These are phyloP conservation scores for Sodiomyces alkalinus DNA, from an alignment of 2,329 filamentous ascomycete species.

Conservation along the genomic window DNA sequence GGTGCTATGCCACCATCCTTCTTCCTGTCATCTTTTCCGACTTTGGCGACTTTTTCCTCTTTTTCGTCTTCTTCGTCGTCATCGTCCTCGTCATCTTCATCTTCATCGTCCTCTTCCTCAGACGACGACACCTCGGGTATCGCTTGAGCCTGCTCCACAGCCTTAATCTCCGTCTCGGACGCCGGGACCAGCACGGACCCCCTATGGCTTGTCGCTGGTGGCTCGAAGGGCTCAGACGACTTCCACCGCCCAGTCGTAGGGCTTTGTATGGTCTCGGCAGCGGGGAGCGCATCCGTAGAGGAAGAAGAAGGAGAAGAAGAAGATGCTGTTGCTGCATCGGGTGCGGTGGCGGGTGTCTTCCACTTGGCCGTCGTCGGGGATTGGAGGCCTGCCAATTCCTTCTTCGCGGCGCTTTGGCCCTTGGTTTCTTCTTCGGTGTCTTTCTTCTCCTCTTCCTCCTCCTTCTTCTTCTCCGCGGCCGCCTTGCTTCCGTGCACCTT, in stretches of 20 bases:
- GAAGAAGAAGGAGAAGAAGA: conserved; percentile 4
- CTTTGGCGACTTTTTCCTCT: conserved; percentile 11
- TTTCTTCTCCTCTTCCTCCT: conserved; percentile 3
- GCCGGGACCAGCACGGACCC: conserved; percentile 17
- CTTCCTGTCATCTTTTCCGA: conserved; percentile 9
- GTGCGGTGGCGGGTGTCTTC: conserved; percentile 4
- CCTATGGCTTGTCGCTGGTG: conserved; percentile 13
- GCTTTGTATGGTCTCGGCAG: conserved; percentile 21
- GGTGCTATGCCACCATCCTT: too few relatives aligned
- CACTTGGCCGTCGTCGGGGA: not conserved
- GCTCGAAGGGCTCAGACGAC: conserved; percentile 11
- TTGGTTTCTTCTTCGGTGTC: conserved; percentile 4
- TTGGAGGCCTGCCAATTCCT: not conserved
- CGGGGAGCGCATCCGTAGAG: conserved; percentile 10
- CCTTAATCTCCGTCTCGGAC: conserved; percentile 22
- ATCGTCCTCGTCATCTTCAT: conserved; percentile 12
- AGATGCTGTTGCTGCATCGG: not conserved
- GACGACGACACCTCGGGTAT: conserved; percentile 21
- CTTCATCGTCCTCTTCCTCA: conserved; percentile 10
- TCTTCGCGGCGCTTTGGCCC: conserved; percentile 2
- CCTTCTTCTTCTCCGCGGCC: conserved; percentile 8
- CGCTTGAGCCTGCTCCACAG: conserved; percentile 21
- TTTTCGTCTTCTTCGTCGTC: conserved; percentile 14
- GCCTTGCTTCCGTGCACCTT: conserved; percentile 36
- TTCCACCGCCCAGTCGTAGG: conserved; percentile 27